phyloP scores from a whole-genome alignment of 148 eudicot species.

The Persicaria maculosa region DNA sequence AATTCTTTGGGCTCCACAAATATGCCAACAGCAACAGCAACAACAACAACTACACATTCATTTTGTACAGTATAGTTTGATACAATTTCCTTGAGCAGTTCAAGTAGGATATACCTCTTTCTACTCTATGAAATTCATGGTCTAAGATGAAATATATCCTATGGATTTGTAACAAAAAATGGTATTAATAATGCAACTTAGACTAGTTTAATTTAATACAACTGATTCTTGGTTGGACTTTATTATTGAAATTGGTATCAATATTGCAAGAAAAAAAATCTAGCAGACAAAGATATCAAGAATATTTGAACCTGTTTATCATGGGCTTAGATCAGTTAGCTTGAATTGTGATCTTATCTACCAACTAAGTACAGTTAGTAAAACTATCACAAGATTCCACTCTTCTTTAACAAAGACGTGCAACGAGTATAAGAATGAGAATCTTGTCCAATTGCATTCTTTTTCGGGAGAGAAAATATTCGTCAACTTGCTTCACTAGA shows the following conservation, averaged over 20 bases:
- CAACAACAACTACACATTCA: too few relatives aligned
- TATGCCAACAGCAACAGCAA: background rate
- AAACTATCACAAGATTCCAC: slow-evolving; percentile 5
- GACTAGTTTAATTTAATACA: background rate
- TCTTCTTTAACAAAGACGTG: background rate
- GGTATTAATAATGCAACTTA: background rate
- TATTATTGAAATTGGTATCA: background rate
- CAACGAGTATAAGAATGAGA: background rate
- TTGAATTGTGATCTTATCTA: slow-evolving; percentile 5
- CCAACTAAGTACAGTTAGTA: background rate
- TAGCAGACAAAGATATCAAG: background rate
- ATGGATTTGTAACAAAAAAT: background rate
- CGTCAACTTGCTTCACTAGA: slow-evolving; percentile 3
- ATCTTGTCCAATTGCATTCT: background rate
- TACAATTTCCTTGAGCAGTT: background rate
- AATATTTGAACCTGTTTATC: slow-evolving; percentile 6
- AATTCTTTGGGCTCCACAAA: slow-evolving; percentile 10
- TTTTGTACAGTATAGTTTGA: background rate
- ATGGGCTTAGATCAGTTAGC: background rate
- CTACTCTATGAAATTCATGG: background rate
- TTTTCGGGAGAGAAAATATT: background rate
- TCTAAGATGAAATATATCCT: too few relatives aligned
- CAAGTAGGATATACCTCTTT: background rate
- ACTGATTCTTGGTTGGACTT: background rate
- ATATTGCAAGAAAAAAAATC: background rate